These are phyloP conservation scores for Chrysoporthe cubensis DNA, from an alignment of 2,329 filamentous ascomycete genomes.

Conservation along the genomic window DNA sequence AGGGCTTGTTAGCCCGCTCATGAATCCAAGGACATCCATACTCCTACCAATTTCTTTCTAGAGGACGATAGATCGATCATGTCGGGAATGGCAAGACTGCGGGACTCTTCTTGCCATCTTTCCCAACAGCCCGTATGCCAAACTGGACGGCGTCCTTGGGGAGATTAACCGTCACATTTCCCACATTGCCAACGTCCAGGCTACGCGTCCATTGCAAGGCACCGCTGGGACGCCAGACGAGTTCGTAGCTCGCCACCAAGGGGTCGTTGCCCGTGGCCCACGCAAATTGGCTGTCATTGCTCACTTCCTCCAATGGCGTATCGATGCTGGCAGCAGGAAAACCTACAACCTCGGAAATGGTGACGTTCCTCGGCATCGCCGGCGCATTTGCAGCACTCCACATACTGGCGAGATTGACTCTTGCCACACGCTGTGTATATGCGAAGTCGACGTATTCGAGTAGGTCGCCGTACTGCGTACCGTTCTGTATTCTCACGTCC, in stretches of 20 bases:
- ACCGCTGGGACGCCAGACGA: slow-evolving; percentile 58
- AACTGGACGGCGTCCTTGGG: slow-evolving; percentile 64
- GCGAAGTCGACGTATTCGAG: slow-evolving; percentile 61
- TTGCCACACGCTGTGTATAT: slow-evolving; percentile 56
- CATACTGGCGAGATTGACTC: slow-evolving; percentile 57
- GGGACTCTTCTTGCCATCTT: slow-evolving; percentile 52
- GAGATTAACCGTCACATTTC: slow-evolving; percentile 49
- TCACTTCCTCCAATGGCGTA: slow-evolving; percentile 43
- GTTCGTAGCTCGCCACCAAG: slow-evolving; percentile 53
- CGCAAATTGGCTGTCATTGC: slow-evolving; percentile 54
- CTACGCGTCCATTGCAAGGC: slow-evolving; percentile 55
- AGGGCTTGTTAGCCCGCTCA: too few relatives aligned
- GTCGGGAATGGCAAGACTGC: slow-evolving; percentile 29
- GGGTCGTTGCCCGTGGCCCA: slow-evolving; percentile 46
- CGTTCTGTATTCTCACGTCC: slow-evolving; percentile 52
- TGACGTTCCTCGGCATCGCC: slow-evolving; percentile 53
- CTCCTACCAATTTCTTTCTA: neutral
- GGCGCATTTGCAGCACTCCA: slow-evolving; percentile 59
- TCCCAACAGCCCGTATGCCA: slow-evolving; percentile 55
- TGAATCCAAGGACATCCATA: too few relatives aligned
- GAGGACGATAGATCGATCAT: neutral
- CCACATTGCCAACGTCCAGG: slow-evolving; percentile 52
- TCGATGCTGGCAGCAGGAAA: slow-evolving; percentile 35
- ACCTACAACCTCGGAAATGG: slow-evolving; percentile 28
- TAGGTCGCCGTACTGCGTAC: slow-evolving; percentile 58